Evolutionary conservation across 2,329 filamentous ascomycete genomes (phyloP), one percentile per base, ranked within the genome.

Genomic region (Clonostachys rosea): DNA sequence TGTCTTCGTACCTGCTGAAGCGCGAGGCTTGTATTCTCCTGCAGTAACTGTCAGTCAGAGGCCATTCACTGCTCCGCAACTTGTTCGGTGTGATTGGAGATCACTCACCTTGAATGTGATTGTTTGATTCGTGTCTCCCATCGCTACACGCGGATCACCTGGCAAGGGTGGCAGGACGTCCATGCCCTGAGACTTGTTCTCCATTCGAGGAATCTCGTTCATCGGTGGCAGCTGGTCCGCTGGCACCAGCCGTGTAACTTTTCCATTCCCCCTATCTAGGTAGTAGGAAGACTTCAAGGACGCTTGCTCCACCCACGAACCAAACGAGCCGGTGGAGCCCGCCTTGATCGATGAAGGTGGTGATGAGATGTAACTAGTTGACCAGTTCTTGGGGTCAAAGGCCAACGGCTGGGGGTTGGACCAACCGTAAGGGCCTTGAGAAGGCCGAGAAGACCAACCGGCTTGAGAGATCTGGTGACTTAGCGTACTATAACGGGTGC

Each of bases 161-260:
- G 59, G 57, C 14, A 75, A 68, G 9, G 64, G 53, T 1, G 74
- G 71, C 17, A 81, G 57, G 6, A 78, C 65, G 6, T 76, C 59
- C 70, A 81, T 71, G 12, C 73, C 72, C 7, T 55, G 52, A 18
- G 60, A 59, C 35, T 58, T 61, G 10, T 56, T 48, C 57, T 78
- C 68, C 2, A 64, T 47, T 2, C 66, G 54, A 2, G 74, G 71
- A 5, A 83, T 63, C 41, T 72, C 69, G 6, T 61, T 54, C 34
- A 75, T 56, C 5, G 63, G 57, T 1, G 72, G 74, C 11, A 83
- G 60, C 62, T 71, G 66, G 50, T 84, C 80, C 0, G 75, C 79
- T 0, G 77, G 77, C 13, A 83, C 65, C 1, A 84, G 70, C 4
- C 74, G 68, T 6, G 79, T 81, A 49, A 71, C 76, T 42, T 67